phyloP scores from a whole-genome alignment of 2,329 filamentous ascomycete genomes.

The Aotearoamyces nothofagi region DNA sequence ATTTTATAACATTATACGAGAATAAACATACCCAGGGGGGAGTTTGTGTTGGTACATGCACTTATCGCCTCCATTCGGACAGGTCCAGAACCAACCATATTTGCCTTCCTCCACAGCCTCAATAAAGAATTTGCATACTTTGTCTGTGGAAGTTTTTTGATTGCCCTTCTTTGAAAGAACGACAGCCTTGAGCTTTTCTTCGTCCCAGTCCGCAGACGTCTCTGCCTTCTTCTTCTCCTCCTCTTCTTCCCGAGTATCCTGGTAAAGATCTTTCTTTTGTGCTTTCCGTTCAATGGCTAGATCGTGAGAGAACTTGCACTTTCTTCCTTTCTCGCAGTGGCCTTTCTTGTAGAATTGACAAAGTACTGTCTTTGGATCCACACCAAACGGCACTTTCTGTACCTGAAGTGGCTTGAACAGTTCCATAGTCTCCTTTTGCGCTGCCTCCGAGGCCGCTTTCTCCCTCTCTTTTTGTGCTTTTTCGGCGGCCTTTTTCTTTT shows the following conservation, averaged over 20 bases:
- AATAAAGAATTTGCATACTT: conserved; percentile 98
- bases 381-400: conserved; percentile 96
- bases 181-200: conserved; percentile 83
- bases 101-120: conserved; percentile 95
- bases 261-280: conserved; percentile 84
- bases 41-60: conserved; percentile 98
- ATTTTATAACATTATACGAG: conserved; percentile 1
- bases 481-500: conserved; percentile 65
- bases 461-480: conserved; percentile 63
- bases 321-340: conserved; percentile 89
- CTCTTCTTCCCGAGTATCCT: conserved; percentile 62
- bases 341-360: conserved; percentile 98
- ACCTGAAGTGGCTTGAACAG: conserved; percentile 82
- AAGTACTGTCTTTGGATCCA: conserved; percentile 93
- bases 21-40: conserved; percentile 65
- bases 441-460: conserved; percentile 79
- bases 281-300: conserved; percentile 77
- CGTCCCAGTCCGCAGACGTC: conserved; percentile 93
- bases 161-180: conserved; percentile 96
- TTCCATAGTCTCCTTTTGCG: conserved; percentile 63
- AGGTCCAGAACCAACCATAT: conserved; percentile 98
- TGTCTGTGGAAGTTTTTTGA: conserved; percentile 87
- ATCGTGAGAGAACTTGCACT: conserved; percentile 98
- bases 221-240: conserved; percentile 73
- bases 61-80: conserved; percentile 90